Evolutionary conservation across 495 filamentous ascomycete species (phyloP).

Genomic region (Trichoderma erinaceum): DNA sequence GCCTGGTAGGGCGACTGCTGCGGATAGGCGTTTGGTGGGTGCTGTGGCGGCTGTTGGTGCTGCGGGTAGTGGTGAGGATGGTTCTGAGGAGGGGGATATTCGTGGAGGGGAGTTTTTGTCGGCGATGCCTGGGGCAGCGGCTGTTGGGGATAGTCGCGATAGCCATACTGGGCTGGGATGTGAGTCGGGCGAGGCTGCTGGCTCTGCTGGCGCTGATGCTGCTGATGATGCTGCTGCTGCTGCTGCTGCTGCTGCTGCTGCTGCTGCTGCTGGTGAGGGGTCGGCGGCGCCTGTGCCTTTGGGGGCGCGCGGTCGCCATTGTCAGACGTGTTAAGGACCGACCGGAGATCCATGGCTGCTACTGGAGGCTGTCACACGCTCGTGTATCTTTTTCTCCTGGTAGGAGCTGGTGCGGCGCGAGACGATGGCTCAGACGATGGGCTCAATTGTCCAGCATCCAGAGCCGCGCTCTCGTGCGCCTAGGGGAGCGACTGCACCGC

Average conservation of each 20-base stretch:
- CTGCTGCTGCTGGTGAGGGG: conserved; percentile 21
- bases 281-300: not conserved
- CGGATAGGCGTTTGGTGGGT: not conserved
- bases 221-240: conserved; percentile 23
- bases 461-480: conserved; percentile 10
- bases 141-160: conserved; percentile 22
- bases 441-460: conserved; percentile 11
- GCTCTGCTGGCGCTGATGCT: conserved; percentile 24
- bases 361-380: conserved; percentile 20
- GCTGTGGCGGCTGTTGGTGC: conserved; percentile 20
- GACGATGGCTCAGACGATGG: conserved; percentile 18
- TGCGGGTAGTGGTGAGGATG: conserved; percentile 23
- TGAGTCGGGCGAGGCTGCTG: conserved; percentile 12
- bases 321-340: conserved; percentile 47
- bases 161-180: not conserved
- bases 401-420: conserved; percentile 18
- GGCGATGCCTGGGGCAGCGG: conserved; percentile 26
- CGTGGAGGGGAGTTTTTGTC: conserved; percentile 42
- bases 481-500: not conserved
- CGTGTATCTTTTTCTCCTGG: conserved; percentile 21
- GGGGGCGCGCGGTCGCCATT: conserved; percentile 30
- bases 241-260: conserved; percentile 27
- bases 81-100: conserved; percentile 42
- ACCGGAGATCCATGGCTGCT: conserved; percentile 47
- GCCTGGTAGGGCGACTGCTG: conserved; percentile 34